A percentile compares a stretch with the other conserved stretches of the same genome.
Evolutionary conservation across 2,329 filamentous ascomycete species (phyloP).

Genomic region (Colletotrichum destructivum): DNA sequence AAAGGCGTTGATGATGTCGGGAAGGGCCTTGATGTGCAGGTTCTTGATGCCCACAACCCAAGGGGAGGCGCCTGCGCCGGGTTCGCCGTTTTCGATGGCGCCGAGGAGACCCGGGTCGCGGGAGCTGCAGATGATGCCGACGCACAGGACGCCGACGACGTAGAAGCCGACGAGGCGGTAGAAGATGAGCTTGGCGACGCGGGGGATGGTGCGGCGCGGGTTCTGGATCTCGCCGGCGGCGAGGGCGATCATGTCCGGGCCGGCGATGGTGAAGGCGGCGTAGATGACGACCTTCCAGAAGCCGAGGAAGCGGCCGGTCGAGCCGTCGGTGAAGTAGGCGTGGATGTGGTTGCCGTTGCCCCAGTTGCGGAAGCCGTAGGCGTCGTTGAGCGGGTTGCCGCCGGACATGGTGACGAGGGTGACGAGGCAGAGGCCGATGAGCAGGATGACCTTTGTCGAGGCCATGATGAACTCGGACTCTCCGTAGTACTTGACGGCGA

Average conservation of each 20-base stretch:
- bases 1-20: constrained; percentile 71
- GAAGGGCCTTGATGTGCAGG: constrained; percentile 65
- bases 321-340: constrained; percentile 58
- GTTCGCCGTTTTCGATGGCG: constrained; percentile 67
- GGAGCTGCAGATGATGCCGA: constrained; percentile 72
- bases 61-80: constrained; percentile 66
- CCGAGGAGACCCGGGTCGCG: constrained; percentile 68
- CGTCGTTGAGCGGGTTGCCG: constrained; percentile 73
- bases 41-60: constrained; percentile 69
- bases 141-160: constrained; percentile 74
- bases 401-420: constrained; percentile 80
- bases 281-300: constrained; percentile 71
- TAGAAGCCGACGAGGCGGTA: constrained; percentile 81
- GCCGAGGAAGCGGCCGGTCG: constrained; percentile 74
- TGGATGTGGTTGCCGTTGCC: constrained; percentile 52
- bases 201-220: constrained; percentile 75
- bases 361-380: constrained; percentile 77
- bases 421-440: constrained; percentile 71
- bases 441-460: constrained; percentile 64
- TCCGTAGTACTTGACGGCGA: constrained; percentile 61
- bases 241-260: constrained; percentile 76
- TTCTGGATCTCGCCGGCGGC: constrained; percentile 73
- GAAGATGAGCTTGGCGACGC: constrained; percentile 81
- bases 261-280: constrained; percentile 78
- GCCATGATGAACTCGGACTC: constrained; percentile 70